Base-by-base conservation (phyloP, 148 eudicot species). In the Rhododendron ovatum region DNA sequence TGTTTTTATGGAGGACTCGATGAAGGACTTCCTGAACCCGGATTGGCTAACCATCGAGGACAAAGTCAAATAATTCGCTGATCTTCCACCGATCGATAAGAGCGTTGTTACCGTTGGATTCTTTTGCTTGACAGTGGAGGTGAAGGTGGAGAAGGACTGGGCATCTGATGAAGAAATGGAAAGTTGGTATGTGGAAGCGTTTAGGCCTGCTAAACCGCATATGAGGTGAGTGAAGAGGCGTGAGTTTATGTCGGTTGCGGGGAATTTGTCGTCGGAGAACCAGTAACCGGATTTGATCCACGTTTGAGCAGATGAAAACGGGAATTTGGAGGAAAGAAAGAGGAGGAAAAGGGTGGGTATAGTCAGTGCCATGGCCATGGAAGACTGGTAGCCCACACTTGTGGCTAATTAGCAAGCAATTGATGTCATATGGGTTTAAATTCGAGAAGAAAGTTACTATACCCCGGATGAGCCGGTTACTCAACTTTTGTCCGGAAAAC, bases 1-100 rank as follows among this genome's bases (percentile, higher is more conserved):
- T 17, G 71, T 80, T 33, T 82, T 74, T 76, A 92, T 89, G 24
- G 93, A 84, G 28, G 93, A 90, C 35, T 88, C 28, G 55, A 91
- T 88, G 85, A 92, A 92, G 30, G 89, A 81, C 5, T 47, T 84
- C 57, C 93, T 82, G 13, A 39, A 76, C 17, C 85, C 69, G 45
- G 89, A 78, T 71, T 84, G 76, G 41, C 74, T 61, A 30, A 69
- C 35, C 90, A 88, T 86, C 10, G 50, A 45, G 11, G 33, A 51
- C 12, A 88, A 86, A 13, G 2, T 35, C 37, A 0, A 35, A 35
- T 2, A 35, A 35, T 35, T 0, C 3, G 1, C 37, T 2, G 37
- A 35, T 35, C 37, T 0, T 35, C 0, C 37, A 35, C 37, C 69
- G 10, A 63, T 30, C 1, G 88, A 79, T 2, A 63, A 63, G 7